These are phyloP conservation scores for Alternaria gansuensis DNA, from an alignment of 2,329 filamentous ascomycete genomes.

Conservation along the genomic window DNA sequence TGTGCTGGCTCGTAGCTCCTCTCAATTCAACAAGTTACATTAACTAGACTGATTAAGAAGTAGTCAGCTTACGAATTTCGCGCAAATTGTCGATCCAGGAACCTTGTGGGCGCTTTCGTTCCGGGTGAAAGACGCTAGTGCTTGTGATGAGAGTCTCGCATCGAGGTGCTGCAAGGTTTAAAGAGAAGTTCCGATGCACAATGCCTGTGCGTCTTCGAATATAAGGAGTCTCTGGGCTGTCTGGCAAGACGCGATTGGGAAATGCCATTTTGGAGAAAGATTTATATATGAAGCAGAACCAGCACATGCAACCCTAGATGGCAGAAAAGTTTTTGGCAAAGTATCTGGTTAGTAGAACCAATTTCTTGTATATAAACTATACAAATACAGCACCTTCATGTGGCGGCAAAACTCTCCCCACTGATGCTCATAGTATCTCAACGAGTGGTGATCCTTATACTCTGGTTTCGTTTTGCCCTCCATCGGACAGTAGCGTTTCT, in stretches of 20 bases:
- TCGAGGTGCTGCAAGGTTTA: neutral
- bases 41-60: neutral
- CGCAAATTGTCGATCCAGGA: neutral
- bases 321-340: neutral
- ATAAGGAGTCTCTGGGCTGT: neutral
- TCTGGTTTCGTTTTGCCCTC: neutral
- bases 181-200: neutral
- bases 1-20: neutral
- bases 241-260: neutral
- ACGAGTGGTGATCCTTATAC: neutral
- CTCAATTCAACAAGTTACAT: neutral
- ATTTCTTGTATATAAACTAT: neutral
- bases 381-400: neutral
- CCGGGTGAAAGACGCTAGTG: neutral
- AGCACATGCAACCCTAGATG: neutral
- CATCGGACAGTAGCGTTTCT: neutral
- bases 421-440: neutral
- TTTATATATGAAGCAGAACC: neutral
- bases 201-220: slow-evolving; percentile 1
- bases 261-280: neutral
- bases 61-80: too few species aligned
- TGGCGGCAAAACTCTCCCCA: neutral
- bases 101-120: neutral
- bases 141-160: neutral
- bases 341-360: neutral